phyloP scores from a whole-genome alignment of 768 basidiomycete genomes.

The Xerocomus potaroensis region DNA sequence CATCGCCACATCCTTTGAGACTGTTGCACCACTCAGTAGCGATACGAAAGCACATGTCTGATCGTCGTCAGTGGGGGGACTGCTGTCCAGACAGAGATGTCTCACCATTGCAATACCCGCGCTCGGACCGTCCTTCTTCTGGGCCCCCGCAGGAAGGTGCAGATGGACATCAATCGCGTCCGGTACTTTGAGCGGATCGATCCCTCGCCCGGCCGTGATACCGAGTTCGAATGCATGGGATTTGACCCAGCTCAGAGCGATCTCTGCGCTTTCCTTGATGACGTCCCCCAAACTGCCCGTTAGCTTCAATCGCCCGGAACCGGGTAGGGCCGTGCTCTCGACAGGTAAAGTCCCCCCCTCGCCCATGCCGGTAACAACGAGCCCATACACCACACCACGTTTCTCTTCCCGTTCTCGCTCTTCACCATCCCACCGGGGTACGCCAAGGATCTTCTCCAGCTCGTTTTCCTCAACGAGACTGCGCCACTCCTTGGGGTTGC shows the following conservation, averaged over 20 bases:
- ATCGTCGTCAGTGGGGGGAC: slow-evolving; percentile 2
- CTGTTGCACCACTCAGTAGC: slow-evolving; percentile 69
- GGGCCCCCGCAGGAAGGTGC: slow-evolving; percentile 85
- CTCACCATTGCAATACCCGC: slow-evolving; percentile 85
- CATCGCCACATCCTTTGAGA: slow-evolving; percentile 75
- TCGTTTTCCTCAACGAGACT: slow-evolving; percentile 61
- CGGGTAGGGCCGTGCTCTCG: slow-evolving; percentile 78
- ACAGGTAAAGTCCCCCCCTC: slow-evolving; percentile 84
- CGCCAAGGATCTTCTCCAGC: slow-evolving; percentile 80
- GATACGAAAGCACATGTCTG: slow-evolving; percentile 86
- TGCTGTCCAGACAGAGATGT: neutral
- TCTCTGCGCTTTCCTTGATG: slow-evolving; percentile 87
- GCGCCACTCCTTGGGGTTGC: slow-evolving; percentile 44
- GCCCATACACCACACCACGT: slow-evolving; percentile 76
- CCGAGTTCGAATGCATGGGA: slow-evolving; percentile 75
- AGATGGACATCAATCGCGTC: slow-evolving; percentile 79
- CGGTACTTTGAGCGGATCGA: slow-evolving; percentile 73
- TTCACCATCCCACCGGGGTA: slow-evolving; percentile 75
- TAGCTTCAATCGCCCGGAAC: slow-evolving; percentile 64
- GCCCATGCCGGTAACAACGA: slow-evolving; percentile 85
- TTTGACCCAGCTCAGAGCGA: slow-evolving; percentile 92
- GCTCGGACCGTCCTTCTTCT: slow-evolving; percentile 92
- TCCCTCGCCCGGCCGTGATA: slow-evolving; percentile 62
- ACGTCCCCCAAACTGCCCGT: slow-evolving; percentile 88
- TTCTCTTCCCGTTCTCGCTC: slow-evolving; percentile 72